Conservation (phyloP, 257 asterid species). For the Nemophila menziesii region DNA sequence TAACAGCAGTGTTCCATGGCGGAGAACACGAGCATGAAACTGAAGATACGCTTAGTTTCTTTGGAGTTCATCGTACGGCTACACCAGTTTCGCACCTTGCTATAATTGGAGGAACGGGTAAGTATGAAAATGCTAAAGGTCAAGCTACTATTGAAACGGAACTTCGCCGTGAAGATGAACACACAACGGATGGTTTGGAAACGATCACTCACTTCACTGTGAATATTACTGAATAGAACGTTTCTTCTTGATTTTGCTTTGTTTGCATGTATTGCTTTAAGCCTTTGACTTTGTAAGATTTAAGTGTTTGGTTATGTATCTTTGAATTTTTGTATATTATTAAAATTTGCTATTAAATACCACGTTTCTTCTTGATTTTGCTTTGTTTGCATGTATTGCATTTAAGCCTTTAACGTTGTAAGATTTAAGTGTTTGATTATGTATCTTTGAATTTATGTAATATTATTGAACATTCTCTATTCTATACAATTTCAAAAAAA, state of each 20-base stretch:
- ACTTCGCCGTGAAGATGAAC: slow-evolving; percentile 62
- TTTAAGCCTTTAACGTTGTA: neutral
- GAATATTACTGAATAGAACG: slow-evolving; percentile 38
- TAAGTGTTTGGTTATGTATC: neutral
- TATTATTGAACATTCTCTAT: no score
- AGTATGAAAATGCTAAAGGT: slow-evolving; percentile 63
- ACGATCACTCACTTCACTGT: slow-evolving; percentile 78
- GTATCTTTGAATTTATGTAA: no score
- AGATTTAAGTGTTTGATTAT: neutral
- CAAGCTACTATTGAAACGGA: slow-evolving; percentile 65
- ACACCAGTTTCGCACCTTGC: slow-evolving; percentile 70
- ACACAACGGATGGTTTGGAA: slow-evolving; percentile 71
- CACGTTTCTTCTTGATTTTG: neutral
- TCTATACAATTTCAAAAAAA: no score
- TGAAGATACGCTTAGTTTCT: slow-evolving; percentile 61
- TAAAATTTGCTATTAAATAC: slow-evolving; percentile 47
- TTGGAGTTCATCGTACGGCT: slow-evolving; percentile 81
- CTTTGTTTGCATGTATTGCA: no score
- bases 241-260: no score
- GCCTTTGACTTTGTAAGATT: neutral
- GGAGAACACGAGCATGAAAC: slow-evolving; percentile 29
- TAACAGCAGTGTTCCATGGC: slow-evolving; percentile 67
- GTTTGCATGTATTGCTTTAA: no score
- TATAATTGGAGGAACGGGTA: slow-evolving; percentile 70
- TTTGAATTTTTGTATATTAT: no score